Evolutionary conservation across 2,329 filamentous ascomycete genomes (phyloP).

Genomic region (Zalaria sp.): DNA sequence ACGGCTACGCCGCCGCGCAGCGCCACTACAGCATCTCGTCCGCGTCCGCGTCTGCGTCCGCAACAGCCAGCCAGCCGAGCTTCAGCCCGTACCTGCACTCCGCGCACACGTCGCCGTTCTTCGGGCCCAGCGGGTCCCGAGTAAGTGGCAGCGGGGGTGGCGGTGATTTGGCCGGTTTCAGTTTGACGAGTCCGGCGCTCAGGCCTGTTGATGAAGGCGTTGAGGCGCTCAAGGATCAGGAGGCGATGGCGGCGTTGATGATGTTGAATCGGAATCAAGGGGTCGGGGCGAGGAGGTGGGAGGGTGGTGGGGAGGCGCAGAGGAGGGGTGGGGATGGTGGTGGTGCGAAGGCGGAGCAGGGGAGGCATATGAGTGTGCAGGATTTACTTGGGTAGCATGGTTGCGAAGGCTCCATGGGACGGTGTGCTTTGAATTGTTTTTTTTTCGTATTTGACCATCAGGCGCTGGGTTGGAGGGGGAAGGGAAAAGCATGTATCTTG

Average conservation of each 20-base stretch:
- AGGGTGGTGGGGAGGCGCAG: slow-evolving; percentile 3
- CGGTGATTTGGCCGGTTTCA: slow-evolving; percentile 5
- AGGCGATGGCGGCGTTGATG: slow-evolving; percentile 71
- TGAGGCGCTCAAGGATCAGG: slow-evolving; percentile 39
- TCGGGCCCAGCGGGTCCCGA: slow-evolving; percentile 30
- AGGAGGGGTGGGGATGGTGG: slow-evolving; percentile 8
- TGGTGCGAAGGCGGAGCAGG: slow-evolving; percentile 7
- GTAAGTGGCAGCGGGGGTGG: slow-evolving; percentile 8
- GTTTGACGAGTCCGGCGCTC: slow-evolving; percentile 21
- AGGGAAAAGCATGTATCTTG: too few species aligned
- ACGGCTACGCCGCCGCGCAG: slow-evolving; percentile 5
- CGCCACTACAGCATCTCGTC: slow-evolving; percentile 25
- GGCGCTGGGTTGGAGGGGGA: too few species aligned
- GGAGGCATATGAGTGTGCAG: slow-evolving; percentile 30
- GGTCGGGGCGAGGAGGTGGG: slow-evolving; percentile 15
- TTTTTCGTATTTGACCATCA: too few species aligned
- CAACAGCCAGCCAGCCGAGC: slow-evolving; percentile 14
- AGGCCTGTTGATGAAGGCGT: slow-evolving; percentile 11
- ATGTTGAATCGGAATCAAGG: slow-evolving; percentile 69
- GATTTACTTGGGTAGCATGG: slow-evolving; percentile 21
- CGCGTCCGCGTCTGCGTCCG: slow-evolving; percentile 14
- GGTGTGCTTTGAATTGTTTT: too few species aligned
- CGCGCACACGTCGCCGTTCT: slow-evolving; percentile 43
- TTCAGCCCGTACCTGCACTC: slow-evolving; percentile 24
- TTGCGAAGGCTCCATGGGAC: too few species aligned